Base-by-base conservation (phyloP, 1,284 basidiomycete genomes). In the Phellinidium pouzarii region DNA sequence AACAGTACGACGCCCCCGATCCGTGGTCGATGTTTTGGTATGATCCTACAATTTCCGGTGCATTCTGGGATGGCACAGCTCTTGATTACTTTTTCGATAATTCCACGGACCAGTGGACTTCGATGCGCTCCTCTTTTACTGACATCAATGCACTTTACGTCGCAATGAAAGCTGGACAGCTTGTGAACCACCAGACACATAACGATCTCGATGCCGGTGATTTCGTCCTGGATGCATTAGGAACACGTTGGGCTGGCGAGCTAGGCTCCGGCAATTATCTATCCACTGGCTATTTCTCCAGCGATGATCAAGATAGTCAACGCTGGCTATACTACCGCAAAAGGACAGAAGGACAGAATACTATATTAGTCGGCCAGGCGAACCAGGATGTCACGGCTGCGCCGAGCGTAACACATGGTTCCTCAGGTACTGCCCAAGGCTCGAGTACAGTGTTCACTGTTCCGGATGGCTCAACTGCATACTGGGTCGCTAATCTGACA, bases 1-100 rank as follows among this genome's bases (percentile, higher is more conserved):
- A 99, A 66, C 90, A 88, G 61, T 72, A 73, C 50, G 94, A 98
- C 63, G 85, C 92, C 1, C 58, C 68, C 17, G 95, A 99, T 59
- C 95, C 95, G 0, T 92, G 86, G 80, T 84, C 82, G 64, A 94
- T 99, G 91, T 95, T 99, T 76, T 99, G 93, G 92, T 99, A 98
- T 68, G 78, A 97, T 66, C 83, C 93, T 9, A 74, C 80, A 3
- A 79, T 84, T 46, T 70, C 74, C 17, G 95, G 95, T 53, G 91
- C 91, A 45, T 99, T 88, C 78, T 98, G 93, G 94, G 83, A 94
- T 64, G 84, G 82, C 45, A 69, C 87, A 43, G 67, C 87, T 1
- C 78, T 98, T 44, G 95, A 99, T 71, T 74, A 79, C 58, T 83
- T 84, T 74, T 98, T 94, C 70, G 73, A 81, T 61, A 79, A 84